Percentiles rank a stretch among this genome's conserved stretches.
Evolutionary conservation across 768 basidiomycete genomes (phyloP).

Genomic region (Hortiboletus campestris): DNA sequence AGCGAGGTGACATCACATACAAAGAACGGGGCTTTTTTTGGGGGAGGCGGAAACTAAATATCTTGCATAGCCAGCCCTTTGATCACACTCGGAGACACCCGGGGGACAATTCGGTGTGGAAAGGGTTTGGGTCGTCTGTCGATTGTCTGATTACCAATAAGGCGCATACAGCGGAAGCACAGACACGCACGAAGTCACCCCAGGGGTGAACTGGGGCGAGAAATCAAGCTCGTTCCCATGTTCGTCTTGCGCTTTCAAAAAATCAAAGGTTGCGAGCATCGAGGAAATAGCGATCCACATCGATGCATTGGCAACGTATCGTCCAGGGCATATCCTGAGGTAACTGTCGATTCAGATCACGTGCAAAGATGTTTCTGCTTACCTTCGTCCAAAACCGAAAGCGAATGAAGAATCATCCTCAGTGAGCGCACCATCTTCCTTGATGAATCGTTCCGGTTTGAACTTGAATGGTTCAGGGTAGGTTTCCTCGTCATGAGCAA

Average conservation of each 20-base stretch:
- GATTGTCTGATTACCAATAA: background rate
- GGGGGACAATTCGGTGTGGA: conserved; percentile 22
- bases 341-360: background rate
- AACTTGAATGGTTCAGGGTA: conserved; percentile 43
- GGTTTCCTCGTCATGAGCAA: conserved; percentile 36
- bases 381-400: conserved; percentile 31
- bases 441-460: conserved; percentile 39
- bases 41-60: background rate
- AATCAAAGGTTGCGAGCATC: conserved; percentile 26
- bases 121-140: conserved; percentile 24
- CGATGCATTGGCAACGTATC: conserved; percentile 21
- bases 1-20: background rate
- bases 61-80: conserved; percentile 12
- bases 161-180: background rate
- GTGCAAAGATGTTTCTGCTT: background rate
- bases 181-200: conserved; percentile 18
- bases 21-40: background rate
- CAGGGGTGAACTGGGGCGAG: conserved; percentile 21
- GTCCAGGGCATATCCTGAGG: conserved; percentile 24
- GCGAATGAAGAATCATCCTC: conserved; percentile 3
- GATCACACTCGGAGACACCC: conserved; percentile 6
- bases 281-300: conserved; percentile 25
- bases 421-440: conserved; percentile 15
- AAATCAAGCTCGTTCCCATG: conserved; percentile 23
- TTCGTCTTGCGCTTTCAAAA: conserved; percentile 22